Conservation (phyloP, 129 eudicot species). For the Saussurea involucrata region DNA sequence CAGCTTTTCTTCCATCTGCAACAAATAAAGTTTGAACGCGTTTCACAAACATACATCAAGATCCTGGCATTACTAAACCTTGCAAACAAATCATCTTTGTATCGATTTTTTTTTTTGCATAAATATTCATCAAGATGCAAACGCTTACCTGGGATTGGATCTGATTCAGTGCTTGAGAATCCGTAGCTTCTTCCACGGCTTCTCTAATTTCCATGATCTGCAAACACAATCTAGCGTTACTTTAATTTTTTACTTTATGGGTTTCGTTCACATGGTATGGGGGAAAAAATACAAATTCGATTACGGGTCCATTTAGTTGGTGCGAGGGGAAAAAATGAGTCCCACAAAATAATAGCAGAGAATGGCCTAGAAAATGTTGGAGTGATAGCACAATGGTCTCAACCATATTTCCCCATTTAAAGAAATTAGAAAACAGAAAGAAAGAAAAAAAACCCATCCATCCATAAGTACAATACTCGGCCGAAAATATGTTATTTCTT, state of each 20-base stretch:
- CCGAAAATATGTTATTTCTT: background rate
- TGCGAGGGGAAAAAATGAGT: background rate
- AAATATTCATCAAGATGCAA: background rate
- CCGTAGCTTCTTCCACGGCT: slow-evolving; percentile 81
- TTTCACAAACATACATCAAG: background rate
- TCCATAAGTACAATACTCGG: background rate
- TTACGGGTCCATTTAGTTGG: background rate
- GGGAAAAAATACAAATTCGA: background rate
- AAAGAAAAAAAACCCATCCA: background rate
- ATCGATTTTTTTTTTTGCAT: background rate
- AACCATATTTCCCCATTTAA: background rate
- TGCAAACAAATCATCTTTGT: background rate
- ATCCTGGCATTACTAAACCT: background rate
- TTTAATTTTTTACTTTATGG: background rate
- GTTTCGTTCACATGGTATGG: background rate
- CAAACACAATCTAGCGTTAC: slow-evolving; percentile 6
- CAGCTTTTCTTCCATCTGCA: slow-evolving; percentile 72
- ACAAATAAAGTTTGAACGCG: background rate
- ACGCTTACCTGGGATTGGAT: slow-evolving; percentile 62
- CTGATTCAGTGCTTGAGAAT: slow-evolving; percentile 44
- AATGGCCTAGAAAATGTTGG: background rate
- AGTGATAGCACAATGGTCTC: background rate
- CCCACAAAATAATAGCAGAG: background rate
- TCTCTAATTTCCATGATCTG: slow-evolving; percentile 96
- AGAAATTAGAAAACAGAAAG: background rate